Evolutionary conservation across 176 grass and related monocot genomes (phyloP).

Genomic region (Avena atlantica): DNA sequence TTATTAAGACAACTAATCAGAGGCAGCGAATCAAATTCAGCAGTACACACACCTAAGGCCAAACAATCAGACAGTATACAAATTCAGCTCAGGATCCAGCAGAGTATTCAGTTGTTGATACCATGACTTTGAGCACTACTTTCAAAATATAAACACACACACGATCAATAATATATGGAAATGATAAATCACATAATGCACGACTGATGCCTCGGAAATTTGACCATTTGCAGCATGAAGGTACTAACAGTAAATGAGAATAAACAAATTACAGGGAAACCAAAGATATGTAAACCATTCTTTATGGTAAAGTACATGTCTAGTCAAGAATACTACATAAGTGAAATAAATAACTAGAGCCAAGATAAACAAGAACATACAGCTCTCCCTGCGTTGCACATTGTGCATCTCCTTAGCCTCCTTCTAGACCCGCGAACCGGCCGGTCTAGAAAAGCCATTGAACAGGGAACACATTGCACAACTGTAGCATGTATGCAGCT

Average conservation of each 20-base stretch:
- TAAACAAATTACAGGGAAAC: background rate
- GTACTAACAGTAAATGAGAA: background rate
- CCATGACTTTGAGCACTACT: background rate
- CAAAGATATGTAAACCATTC: background rate
- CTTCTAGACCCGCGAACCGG: conserved; percentile 18
- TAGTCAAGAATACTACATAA: conserved; percentile 36
- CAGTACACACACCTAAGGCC: background rate
- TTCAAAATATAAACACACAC: conserved; percentile 19
- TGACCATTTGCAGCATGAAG: conserved; percentile 20
- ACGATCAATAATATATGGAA: conserved; percentile 23
- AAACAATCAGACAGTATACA: background rate
- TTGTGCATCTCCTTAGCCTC: conserved; percentile 99
- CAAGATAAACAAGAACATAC: conserved; percentile 43
- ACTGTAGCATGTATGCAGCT: too few relatives aligned
- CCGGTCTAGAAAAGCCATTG: too few relatives aligned
- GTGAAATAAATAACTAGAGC: background rate
- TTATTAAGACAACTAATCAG: background rate
- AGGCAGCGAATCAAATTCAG: background rate
- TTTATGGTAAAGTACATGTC: conserved; percentile 22
- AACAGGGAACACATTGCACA: too few relatives aligned
- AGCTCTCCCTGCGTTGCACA: conserved; percentile 59
- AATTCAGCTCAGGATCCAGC: too few relatives aligned
- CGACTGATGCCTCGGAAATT: background rate
- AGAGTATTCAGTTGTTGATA: background rate
- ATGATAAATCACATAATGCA: background rate